Evolutionary conservation across 139 green algal species (phyloP), one percentile per base, ranked within the genome.

Genomic region (Parachlorella kessleri): DNA sequence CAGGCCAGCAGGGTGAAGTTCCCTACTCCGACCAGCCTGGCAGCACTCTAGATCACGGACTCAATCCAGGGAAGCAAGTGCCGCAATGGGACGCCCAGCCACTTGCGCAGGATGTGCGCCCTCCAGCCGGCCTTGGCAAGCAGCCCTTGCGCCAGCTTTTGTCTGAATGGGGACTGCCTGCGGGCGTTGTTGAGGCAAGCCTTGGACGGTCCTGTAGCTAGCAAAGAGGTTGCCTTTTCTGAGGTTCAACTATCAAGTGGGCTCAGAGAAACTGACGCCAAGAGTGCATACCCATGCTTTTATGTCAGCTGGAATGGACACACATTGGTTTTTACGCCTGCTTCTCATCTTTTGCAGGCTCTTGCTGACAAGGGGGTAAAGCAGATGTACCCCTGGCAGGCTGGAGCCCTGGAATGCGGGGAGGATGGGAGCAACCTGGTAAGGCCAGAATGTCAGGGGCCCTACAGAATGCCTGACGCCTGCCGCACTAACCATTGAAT

Each of bases 321-420:
- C 3, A 7, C 14, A 1, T 40, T 7, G 28, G 4, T 28, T 69
- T 32, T 54, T 42, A 28, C 5, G 40, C 5, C 55, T 42, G 2
- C 9, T 48, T 35, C 8, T 54, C 2, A 32, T 38, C 26, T 23
- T 7, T 1, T 73, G 38, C 66, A 82, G 70, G 91, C 86, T 1
- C 90, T 86, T 32, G 72, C 66, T 21, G 75, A 42, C 26, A 89
- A 90, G 67, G 85, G 88, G 1, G 81, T 94, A n/a, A 67, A 64
- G 3, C 71, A 66, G 39, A 86, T 94, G 77, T 95, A 93, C 66
- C 89, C 90, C 5, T 95, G 91, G 91, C 91, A 95, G 68, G 87
- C 91, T 4, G 90, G 82, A 0, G 91, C 91, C 0, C 69, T 94
- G 69, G 86, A 94, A 74, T 85, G 82, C 35, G 91, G 91, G 3